A percentile compares a stretch with the other conserved stretches of the same genome.
These are phyloP conservation scores for Madurella mycetomatis DNA, from an alignment of 2,329 filamentous ascomycete species.

Conservation along the genomic window DNA sequence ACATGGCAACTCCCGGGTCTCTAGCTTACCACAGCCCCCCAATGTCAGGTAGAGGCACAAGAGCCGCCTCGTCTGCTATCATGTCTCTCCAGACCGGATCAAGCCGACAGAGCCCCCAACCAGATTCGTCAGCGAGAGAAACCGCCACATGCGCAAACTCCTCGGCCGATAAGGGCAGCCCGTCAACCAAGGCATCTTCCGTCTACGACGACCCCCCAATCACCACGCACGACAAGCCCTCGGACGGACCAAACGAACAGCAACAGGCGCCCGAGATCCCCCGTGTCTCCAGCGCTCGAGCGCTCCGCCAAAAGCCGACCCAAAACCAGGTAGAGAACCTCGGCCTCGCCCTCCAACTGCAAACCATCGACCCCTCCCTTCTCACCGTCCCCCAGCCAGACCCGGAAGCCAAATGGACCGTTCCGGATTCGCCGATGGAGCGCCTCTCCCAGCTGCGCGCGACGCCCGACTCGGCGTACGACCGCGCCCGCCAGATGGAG, in stretches of 20 bases:
- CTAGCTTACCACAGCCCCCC: slow-evolving; percentile 14
- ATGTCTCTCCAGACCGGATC: slow-evolving; percentile 6
- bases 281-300: slow-evolving; percentile 5
- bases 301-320: background rate
- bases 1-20: slow-evolving; percentile 5
- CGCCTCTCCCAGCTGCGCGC: slow-evolving; percentile 20
- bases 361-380: background rate
- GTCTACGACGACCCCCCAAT: slow-evolving; percentile 7
- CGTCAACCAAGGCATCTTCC: slow-evolving; percentile 16
- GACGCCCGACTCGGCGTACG: slow-evolving; percentile 22
- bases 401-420: slow-evolving; percentile 5
- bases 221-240: slow-evolving; percentile 2
- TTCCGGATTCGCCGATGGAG: slow-evolving; percentile 18
- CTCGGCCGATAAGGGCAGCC: slow-evolving; percentile 4
- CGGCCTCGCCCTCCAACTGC: slow-evolving; percentile 7
- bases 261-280: slow-evolving; percentile 8
- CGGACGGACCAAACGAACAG: background rate
- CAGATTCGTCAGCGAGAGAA: slow-evolving; percentile 5
- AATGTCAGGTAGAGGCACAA: slow-evolving; percentile 6
- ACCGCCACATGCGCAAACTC: slow-evolving; percentile 4
- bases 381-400: slow-evolving; percentile 4
- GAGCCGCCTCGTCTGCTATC: slow-evolving; percentile 3
- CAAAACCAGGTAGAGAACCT: background rate
- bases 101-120: slow-evolving; percentile 2
- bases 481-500: slow-evolving; percentile 22